A percentile compares a stretch with the other conserved stretches of the same genome.
Conservation (phyloP, 2,329 filamentous ascomycete genomes). For the Penicillium oxalicum region DNA sequence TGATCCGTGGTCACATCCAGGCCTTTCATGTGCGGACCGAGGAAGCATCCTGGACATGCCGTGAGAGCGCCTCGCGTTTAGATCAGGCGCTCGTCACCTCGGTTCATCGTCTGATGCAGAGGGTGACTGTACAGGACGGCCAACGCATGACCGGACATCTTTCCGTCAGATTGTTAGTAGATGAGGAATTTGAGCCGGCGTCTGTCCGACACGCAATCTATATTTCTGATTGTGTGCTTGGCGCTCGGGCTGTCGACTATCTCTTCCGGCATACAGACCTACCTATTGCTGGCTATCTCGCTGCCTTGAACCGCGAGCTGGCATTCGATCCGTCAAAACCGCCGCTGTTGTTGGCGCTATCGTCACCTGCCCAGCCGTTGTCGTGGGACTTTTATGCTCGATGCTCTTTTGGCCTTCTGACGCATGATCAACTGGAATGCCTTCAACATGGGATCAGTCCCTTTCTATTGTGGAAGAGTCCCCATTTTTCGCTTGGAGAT, state of each 20-base stretch:
- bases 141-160: slow-evolving; percentile 61
- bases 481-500: slow-evolving; percentile 50
- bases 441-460: slow-evolving; percentile 6
- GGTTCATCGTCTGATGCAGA: slow-evolving; percentile 61
- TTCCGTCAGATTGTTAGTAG: slow-evolving; percentile 64
- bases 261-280: slow-evolving; percentile 27
- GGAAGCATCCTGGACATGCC: slow-evolving; percentile 55
- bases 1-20: slow-evolving; percentile 59
- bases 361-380: slow-evolving; percentile 2
- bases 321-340: slow-evolving; percentile 5
- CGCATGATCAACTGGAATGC: slow-evolving; percentile 1
- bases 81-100: slow-evolving; percentile 50
- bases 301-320: slow-evolving; percentile 15
- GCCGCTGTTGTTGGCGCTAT: slow-evolving; percentile 9
- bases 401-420: neutral
- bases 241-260: slow-evolving; percentile 21
- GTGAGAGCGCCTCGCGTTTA: slow-evolving; percentile 56
- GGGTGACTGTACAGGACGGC: slow-evolving; percentile 49
- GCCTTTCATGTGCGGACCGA: slow-evolving; percentile 63
- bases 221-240: slow-evolving; percentile 29
- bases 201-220: slow-evolving; percentile 31
- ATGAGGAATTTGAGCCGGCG: slow-evolving; percentile 35
- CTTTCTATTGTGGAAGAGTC: slow-evolving; percentile 50
- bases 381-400: neutral
- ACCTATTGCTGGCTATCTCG: slow-evolving; percentile 25